Evolutionary conservation across 345 rosid genomes (phyloP), one percentile per base, ranked within the genome.

Genomic region (Camelina sativa): DNA sequence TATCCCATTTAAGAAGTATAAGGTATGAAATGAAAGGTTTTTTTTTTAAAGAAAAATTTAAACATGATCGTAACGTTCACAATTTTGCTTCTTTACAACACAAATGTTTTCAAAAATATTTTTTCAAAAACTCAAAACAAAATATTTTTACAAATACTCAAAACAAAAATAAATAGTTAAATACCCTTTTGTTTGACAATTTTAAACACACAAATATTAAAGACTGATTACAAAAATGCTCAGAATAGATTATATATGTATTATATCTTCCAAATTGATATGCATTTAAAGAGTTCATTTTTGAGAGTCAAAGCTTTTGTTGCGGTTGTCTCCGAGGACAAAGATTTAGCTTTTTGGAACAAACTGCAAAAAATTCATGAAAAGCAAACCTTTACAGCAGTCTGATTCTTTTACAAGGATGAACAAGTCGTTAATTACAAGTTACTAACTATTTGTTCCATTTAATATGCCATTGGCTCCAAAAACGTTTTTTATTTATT

Each of bases 261-360:
- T 58, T 19, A 48, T 51, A 60, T 59, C 6, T 40, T 40, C 44
- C 44, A 40, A 40, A 40, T 4, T 11, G 15, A 2, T 40, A 10
- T 11, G 10, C 10, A 35, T 1, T 7, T 35, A 6, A 9, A 75
- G 37, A 60, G 17, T 40, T 84, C 96, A 93, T 83, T 84, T 67
- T 70, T 88, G 97, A 61, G 98, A 93, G 81, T 93, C 98, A 19
- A 82, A 86, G 74, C 98, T 93, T 70, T 89, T 85, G 75, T 93
- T 93, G 28, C 97, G 96, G 67, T 93, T 93, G 84, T 93, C 98
- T 64, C 98, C 96, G 80, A 93, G 69, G 65, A 93, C 98, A 67
- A 86, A 93, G 17, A 93, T 94, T 69, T 76, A 78, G 12, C 91
- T 97, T 69, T 84, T 80, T 25, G 98, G 98, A 52, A 93, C 92